Evolutionary conservation across 768 basidiomycete species (phyloP), one percentile per base, ranked within the genome.

Genomic region (Boletales sp.): DNA sequence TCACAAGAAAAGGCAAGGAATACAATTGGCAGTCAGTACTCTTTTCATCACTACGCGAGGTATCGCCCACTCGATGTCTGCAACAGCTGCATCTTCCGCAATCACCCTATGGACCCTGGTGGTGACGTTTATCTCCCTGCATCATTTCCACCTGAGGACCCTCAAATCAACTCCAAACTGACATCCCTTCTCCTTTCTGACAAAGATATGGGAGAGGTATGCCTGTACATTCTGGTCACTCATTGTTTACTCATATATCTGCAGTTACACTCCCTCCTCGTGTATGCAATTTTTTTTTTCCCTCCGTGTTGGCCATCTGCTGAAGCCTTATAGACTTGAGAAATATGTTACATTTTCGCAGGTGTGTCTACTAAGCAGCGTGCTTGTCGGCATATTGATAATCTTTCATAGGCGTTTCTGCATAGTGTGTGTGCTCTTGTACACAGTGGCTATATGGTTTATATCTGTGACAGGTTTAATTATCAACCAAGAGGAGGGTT

Each of bases 401-500:
- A 12, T 37, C 24, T 24, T 40, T 43, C 31, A 2, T 24, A 66
- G 65, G 64, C 60, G 1, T 58, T 58, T 43, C 27, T 65, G 13
- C 47, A 58, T 5, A 50, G 65, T 67, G 15, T 13, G 59, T 24
- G 5, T 41, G 17, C 40, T 29, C 13, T 15, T 19, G 18, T n/a
- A 21, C 9, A 10, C 7, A 19, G 12, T 14, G 14, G 29, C 9
- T 10, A 41, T 37, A 17, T 31, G 12, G 41, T 45, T 8, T 43
- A 43, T 13, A 8, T 19, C 32, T 12, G 32, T 34, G 14, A 42
- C n/a, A 66, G 65, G 65, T 40, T 47, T 68, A 18, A 58, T 64
- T 13, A 45, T 30, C 9, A 65, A 61, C 15, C 48, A 54, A 36
- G 61, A 66, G 8, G 94, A 97, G 68, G 97, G 98, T 69, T 84